Evolutionary conservation across 2,329 filamentous ascomycete genomes (phyloP), one percentile per base, ranked within the genome.

Genomic region (Sphaerulina populicola): DNA sequence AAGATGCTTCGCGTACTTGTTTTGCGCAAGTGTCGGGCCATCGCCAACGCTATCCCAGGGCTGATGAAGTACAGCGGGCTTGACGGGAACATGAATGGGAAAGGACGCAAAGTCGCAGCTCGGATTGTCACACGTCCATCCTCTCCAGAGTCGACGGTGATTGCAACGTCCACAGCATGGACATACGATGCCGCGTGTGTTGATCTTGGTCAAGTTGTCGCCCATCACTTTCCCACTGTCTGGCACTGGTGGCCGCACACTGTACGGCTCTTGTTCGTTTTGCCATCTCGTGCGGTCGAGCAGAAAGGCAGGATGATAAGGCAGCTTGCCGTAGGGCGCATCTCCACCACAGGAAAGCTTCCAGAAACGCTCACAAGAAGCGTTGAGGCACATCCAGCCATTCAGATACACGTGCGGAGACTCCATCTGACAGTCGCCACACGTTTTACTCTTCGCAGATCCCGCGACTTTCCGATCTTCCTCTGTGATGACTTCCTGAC

Each of bases 181-280:
- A 58, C 86, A 90, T 1, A 85, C 78, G 42, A 88, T 77, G 0
- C 85, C 85, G 45, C 72, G 71, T 60, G 79, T 83, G 50, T 77
- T 79, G 7, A 71, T 65, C 2, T 70, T 68, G 9, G 78, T 74
- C 0, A 77, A 74, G 3, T 77, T 75, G 49, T 74, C 69, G 3
- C 72, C 72, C 1, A 67, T 58, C 4, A 69, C 61, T 0, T 69
- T 64, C 11, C 69, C 68, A 0, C 66, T 57, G 1, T 68, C 61
- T 8, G 72, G 66, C 0, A 73, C 53, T 6, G 71, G 62, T 0
- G 69, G 69, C 6, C 74, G 60, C 2, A 77, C 62, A 4, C 62
- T 66, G 47, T 69, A 72, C 8, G 66, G 69, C 30, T 57, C 64
- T 12, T 63, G 59, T 11, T 71, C 64, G 15, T 70, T 68, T 0